phyloP scores from a whole-genome alignment of 768 basidiomycete genomes.

The Leccinum uliginosum region DNA sequence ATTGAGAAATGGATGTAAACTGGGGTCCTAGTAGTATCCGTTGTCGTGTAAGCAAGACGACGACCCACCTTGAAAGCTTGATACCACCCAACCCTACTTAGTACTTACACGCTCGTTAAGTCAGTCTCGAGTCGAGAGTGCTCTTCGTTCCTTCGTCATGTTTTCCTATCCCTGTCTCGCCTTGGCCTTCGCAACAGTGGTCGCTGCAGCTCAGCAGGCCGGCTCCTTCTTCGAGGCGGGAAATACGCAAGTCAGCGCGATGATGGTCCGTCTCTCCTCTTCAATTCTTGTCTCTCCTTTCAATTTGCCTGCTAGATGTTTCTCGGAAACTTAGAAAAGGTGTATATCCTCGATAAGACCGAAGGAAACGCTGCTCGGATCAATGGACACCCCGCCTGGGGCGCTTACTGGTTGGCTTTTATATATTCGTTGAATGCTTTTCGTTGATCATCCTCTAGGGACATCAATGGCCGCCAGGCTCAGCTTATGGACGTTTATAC shows the following conservation, averaged over 20 bases:
- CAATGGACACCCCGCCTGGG: conserved; percentile 72
- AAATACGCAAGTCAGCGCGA: conserved; percentile 43
- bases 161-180: conserved; percentile 36
- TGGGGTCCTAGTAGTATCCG: background rate
- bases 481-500: conserved; percentile 41
- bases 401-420: conserved; percentile 51
- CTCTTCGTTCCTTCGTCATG: conserved; percentile 21
- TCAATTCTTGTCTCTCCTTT: background rate
- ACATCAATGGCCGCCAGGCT: conserved; percentile 17
- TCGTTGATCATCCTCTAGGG: conserved; percentile 13
- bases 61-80: background rate
- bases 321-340: conserved; percentile 71
- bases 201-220: conserved; percentile 17
- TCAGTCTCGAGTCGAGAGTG: background rate
- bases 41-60: background rate
- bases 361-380: conserved; percentile 69
- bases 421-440: background rate
- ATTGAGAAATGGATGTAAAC: background rate
- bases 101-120: conserved; percentile 12
- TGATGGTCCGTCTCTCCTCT: conserved; percentile 43
- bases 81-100: background rate
- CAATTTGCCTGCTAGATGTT: conserved; percentile 53
- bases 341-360: conserved; percentile 91
- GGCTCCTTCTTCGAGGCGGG: conserved; percentile 26
- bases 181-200: conserved; percentile 40